A percentile compares a stretch with the other conserved stretches of the same genome.
Conservation (phyloP, 257 asterid species). For the Primulina eburnea region DNA sequence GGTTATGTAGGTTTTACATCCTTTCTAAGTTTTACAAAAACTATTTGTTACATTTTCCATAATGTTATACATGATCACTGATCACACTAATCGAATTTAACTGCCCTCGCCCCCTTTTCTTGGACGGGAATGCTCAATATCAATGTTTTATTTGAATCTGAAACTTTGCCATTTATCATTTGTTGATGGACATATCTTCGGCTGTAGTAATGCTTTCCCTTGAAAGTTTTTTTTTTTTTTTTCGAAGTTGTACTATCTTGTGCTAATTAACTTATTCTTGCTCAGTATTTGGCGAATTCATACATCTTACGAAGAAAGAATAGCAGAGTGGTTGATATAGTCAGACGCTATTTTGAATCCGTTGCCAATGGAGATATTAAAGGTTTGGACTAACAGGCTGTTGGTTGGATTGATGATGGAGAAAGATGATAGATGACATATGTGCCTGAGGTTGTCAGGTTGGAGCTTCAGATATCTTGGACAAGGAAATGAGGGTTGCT, state of each 20-base stretch:
- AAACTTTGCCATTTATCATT: no score
- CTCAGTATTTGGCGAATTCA: constrained; percentile 52
- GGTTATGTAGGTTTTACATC: background rate
- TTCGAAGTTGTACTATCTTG: background rate
- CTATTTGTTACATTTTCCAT: background rate
- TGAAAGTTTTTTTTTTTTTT: background rate
- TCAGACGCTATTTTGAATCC: constrained; percentile 1
- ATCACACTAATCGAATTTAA: no score
- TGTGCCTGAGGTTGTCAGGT: background rate
- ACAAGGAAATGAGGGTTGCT: no score
- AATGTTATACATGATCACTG: background rate
- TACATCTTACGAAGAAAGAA: constrained; percentile 49
- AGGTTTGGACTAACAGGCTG: constrained; percentile 6
- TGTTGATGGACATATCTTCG: background rate
- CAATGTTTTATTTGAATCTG: background rate
- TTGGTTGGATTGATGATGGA: constrained; percentile 11
- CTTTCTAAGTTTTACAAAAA: background rate
- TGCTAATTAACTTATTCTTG: constrained; percentile 21
- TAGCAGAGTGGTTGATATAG: constrained; percentile 29
- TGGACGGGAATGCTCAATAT: background rate
- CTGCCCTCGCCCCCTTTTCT: background rate
- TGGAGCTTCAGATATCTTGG: background rate
- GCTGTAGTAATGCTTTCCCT: background rate
- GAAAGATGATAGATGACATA: background rate
- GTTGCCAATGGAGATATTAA: constrained; percentile 7